Conservation (phyloP, 805 yeast genomes). For the Yarrowia deformans region DNA sequence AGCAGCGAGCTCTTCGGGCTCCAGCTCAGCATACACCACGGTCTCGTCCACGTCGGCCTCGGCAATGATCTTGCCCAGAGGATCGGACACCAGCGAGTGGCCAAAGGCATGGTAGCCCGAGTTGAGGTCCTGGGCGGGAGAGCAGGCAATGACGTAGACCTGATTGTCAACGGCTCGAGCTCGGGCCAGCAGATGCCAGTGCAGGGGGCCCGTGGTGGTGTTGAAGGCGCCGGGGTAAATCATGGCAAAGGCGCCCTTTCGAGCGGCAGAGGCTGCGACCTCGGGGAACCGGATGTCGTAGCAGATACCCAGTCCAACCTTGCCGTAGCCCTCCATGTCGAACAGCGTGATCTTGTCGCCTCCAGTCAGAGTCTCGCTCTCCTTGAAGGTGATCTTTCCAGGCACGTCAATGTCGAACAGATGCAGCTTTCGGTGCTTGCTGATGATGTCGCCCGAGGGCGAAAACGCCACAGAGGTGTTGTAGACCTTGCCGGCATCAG, state of each 20-base stretch:
- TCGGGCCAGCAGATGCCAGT: constrained; percentile 81
- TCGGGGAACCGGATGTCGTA: constrained; percentile 96
- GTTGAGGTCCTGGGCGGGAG: constrained; percentile 90
- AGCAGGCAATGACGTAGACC: constrained; percentile 81
- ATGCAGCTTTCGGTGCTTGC: constrained; percentile 90
- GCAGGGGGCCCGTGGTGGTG: constrained; percentile 88
- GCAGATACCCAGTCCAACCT: constrained; percentile 84
- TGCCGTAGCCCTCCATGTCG: constrained; percentile 67
- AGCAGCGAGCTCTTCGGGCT: constrained; percentile 62
- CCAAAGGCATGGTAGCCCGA: constrained; percentile 86
- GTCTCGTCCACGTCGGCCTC: constrained; percentile 84
- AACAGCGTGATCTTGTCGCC: constrained; percentile 85
- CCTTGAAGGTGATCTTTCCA: constrained; percentile 86
- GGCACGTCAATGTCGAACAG: constrained; percentile 93
- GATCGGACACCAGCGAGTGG: constrained; percentile 82
- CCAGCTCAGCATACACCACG: constrained; percentile 75
- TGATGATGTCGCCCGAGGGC: constrained; percentile 76
- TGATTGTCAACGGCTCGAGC: constrained; percentile 92
- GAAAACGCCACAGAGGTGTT: constrained; percentile 78
- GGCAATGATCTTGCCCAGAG: constrained; percentile 81
- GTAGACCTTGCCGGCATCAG: constrained; percentile 63
- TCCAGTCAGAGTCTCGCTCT: constrained; percentile 73
- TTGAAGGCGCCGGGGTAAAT: constrained; percentile 95
- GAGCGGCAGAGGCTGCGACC: constrained; percentile 70
- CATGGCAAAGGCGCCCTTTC: constrained; percentile 75